Conservation (phyloP, 805 yeast genomes). For the Starmerella bombi region DNA sequence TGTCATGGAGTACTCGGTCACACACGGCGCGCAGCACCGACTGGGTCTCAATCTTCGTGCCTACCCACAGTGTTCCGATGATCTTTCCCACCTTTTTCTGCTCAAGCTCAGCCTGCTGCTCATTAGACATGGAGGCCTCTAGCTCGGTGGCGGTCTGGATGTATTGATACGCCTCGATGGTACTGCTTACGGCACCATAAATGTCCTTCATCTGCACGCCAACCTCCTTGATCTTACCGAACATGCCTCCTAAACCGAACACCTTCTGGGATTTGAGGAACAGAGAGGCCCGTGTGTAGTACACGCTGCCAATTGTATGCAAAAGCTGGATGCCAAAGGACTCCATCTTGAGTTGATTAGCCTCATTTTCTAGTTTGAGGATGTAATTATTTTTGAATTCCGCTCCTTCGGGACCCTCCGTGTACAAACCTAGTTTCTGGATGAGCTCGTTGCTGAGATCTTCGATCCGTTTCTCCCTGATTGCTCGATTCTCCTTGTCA, state of each 20-base stretch:
- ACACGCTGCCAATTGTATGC: constrained; percentile 64
- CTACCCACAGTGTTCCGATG: constrained; percentile 89
- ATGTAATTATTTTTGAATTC: constrained; percentile 53
- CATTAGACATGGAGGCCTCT: constrained; percentile 50
- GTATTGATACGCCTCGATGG: constrained; percentile 73
- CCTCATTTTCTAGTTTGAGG: constrained; percentile 61
- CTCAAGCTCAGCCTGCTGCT: constrained; percentile 64
- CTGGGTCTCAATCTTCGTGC: constrained; percentile 76
- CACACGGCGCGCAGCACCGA: constrained; percentile 70
- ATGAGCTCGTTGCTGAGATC: constrained; percentile 67
- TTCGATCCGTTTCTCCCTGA: constrained; percentile 30
- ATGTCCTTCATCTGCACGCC: constrained; percentile 75
- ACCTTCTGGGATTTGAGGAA: constrained; percentile 64
- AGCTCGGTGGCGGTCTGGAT: constrained; percentile 62
- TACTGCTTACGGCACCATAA: constrained; percentile 65
- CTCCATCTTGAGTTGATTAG: constrained; percentile 83
- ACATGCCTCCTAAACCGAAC: constrained; percentile 75
- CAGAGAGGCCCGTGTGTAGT: constrained; percentile 60
- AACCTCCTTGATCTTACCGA: constrained; percentile 69
- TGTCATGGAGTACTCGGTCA: constrained; percentile 62
- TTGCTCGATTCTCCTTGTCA: constrained; percentile 33
- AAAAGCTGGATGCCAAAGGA: constrained; percentile 86
- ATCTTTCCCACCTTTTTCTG: constrained; percentile 75
- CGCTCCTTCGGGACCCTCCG: constrained; percentile 47
- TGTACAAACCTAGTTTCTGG: constrained; percentile 49